Evolutionary conservation across 2,329 filamentous ascomycete species (phyloP), one percentile per base, ranked within the genome.

Genomic region (Cercospora brassicicola): DNA sequence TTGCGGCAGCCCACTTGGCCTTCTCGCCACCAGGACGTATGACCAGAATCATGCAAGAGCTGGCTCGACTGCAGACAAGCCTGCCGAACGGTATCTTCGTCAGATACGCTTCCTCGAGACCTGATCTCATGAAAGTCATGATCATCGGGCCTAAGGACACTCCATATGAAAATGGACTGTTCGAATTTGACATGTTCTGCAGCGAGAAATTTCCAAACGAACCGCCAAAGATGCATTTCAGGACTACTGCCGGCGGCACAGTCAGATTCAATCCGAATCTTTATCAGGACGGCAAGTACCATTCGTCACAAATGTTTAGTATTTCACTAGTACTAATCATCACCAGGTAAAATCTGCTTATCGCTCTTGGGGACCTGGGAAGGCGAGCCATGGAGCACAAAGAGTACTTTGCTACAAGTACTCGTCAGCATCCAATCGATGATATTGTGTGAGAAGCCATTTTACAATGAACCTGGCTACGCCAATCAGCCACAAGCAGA

Each of bases 161-260:
- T 0, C 86, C 87, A 2, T 89, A 89, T 74, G 86, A 87, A 72
- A 82, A 84, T 72, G 86, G 85, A 0, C 85, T 86, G 0, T 88
- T 87, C 73, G 77, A 88, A 18, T 84, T 88, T 71, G 87, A 89
- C 74, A 79, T 88, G 53, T 79, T 84, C 62, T 81, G 87, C 57
- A 75, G 76, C 8, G 70, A 78, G 0, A 72, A 78, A 0, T 89
- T 84, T 67, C 86, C 86, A 1, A 74, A 76, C 8, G 69, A 73
- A 2, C 83, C 86, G 2, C 87, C 87, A 0, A 74, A 78, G 13
- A 82, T 84, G 13, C 82, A 82, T 72, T 88, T 88, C 74, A 84
- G 87, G 73, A 86, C 85, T 0, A 82, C 80, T 1, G 76, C 78
- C 2, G 82, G 82, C 84, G 85, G 85, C 13, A 71, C 20, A 71